phyloP scores from a whole-genome alignment of 2,329 filamentous ascomycete genomes.

The Sporothrix luriei region DNA sequence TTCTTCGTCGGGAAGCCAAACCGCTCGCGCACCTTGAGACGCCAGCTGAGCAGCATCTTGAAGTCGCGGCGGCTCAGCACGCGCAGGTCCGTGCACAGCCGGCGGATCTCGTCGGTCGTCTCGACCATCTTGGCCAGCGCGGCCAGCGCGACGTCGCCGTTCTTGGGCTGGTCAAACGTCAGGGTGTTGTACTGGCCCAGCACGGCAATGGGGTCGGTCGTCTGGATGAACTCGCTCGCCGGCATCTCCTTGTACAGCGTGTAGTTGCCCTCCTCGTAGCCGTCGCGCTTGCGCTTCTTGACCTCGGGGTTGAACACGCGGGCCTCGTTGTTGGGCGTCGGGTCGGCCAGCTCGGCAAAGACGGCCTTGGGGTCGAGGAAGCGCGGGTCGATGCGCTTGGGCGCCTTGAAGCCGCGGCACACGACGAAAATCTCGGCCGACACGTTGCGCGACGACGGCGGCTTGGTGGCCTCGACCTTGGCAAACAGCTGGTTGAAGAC shows the following conservation, averaged over 20 bases:
- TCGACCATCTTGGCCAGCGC: constrained; percentile 84
- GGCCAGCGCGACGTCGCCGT: constrained; percentile 82
- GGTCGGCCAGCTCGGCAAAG: constrained; percentile 86
- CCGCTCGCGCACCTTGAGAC: constrained; percentile 82
- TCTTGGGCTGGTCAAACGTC: constrained; percentile 75
- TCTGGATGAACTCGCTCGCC: constrained; percentile 92
- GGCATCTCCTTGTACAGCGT: constrained; percentile 87
- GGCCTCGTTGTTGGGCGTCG: constrained; percentile 91
- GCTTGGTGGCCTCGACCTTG: constrained; percentile 96
- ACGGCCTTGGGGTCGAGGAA: constrained; percentile 88
- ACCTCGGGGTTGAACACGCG: constrained; percentile 97
- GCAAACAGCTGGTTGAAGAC: constrained; percentile 95
- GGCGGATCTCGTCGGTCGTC: constrained; percentile 78
- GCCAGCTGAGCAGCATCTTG: constrained; percentile 84
- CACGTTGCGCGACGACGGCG: constrained; percentile 91
- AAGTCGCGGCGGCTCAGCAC: constrained; percentile 94
- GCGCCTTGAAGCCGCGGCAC: constrained; percentile 91
- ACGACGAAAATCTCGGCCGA: constrained; percentile 99
- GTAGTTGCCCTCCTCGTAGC: constrained; percentile 95
- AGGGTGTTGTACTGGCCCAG: constrained; percentile 83
- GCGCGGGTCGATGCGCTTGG: constrained; percentile 87
- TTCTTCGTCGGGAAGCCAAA: constrained; percentile 86
- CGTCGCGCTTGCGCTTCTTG: constrained; percentile 96
- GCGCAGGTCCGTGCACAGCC: constrained; percentile 80
- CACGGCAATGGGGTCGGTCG: constrained; percentile 87